phyloP scores from a whole-genome alignment of 2,329 filamentous ascomycete species.

The Talaromyces funiculosus region DNA sequence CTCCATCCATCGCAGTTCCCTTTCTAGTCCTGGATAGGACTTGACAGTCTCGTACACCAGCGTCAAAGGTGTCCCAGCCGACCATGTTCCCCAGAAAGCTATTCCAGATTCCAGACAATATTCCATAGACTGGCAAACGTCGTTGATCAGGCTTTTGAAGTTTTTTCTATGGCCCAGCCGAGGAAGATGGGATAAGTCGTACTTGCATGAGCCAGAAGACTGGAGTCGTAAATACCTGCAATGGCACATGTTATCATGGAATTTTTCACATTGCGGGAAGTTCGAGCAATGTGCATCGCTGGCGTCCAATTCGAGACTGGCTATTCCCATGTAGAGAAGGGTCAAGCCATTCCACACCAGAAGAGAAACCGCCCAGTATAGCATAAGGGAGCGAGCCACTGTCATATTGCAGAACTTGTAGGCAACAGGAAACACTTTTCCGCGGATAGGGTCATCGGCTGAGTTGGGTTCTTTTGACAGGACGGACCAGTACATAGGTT shows the following conservation, averaged over 20 bases:
- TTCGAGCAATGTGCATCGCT: conserved; percentile 9
- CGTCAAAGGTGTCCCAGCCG: conserved; percentile 6
- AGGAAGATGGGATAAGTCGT: conserved; percentile 17
- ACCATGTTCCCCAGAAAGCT: conserved; percentile 13
- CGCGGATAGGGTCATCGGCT: conserved; percentile 11
- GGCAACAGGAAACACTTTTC: conserved; percentile 25
- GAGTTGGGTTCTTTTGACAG: conserved; percentile 16
- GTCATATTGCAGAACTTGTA: conserved; percentile 26
- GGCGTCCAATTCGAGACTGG: conserved; percentile 12
- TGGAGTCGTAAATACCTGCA: conserved; percentile 2
- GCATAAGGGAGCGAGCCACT: conserved; percentile 24
- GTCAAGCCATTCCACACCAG: conserved; percentile 32
- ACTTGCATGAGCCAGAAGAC: conserved; percentile 7
- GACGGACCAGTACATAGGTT: conserved; percentile 28
- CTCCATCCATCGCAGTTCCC: conserved; percentile 15
- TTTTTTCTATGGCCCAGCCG: conserved; percentile 23
- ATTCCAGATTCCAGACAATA: conserved; percentile 26
- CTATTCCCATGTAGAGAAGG: conserved; percentile 26
- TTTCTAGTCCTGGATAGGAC: conserved; percentile 1
- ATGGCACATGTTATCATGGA: conserved; percentile 10
- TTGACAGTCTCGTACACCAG: conserved; percentile 14
- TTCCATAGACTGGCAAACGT: conserved; percentile 33
- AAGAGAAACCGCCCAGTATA: conserved; percentile 29
- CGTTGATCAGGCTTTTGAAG: conserved; percentile 22
- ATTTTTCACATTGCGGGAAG: neutral